These are phyloP conservation scores for Paecilomyces formosus DNA, from an alignment of 2,329 filamentous ascomycete genomes.

Conservation along the genomic window DNA sequence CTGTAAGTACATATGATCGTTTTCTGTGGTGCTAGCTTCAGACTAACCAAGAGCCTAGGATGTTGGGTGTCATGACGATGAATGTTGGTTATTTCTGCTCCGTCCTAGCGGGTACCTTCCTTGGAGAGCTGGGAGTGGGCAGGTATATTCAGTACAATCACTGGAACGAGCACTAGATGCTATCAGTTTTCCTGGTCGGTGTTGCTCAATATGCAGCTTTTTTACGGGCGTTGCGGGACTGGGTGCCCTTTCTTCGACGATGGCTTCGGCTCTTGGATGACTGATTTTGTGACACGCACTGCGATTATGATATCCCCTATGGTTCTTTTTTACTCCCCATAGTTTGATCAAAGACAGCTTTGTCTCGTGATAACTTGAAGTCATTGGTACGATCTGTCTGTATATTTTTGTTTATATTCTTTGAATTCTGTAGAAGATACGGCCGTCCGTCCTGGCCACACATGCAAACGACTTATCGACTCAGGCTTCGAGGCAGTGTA, in stretches of 20 bases:
- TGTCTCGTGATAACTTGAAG: background rate
- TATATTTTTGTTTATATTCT: too few relatives aligned
- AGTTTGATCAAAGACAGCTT: background rate
- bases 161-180: slow-evolving; percentile 41
- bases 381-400: background rate
- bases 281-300: background rate
- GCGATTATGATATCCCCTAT: background rate
- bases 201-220: background rate
- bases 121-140: slow-evolving; percentile 77
- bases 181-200: background rate
- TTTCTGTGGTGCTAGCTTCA: background rate
- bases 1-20: slow-evolving; percentile 55
- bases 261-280: background rate
- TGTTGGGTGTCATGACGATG: slow-evolving; percentile 87
- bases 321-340: background rate
- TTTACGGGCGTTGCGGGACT: background rate
- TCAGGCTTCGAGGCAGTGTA: too few relatives aligned
- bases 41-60: slow-evolving; percentile 46
- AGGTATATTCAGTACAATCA: slow-evolving; percentile 57
- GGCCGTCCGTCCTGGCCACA: too few relatives aligned
- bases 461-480: too few relatives aligned
- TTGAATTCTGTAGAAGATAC: too few relatives aligned
- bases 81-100: slow-evolving; percentile 81
- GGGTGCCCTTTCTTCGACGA: background rate
- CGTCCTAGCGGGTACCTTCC: slow-evolving; percentile 68